These are phyloP conservation scores for Umbelopsis sp. DNA, from an alignment of 192 early-diverging fungal genomes.

Conservation along the genomic window DNA sequence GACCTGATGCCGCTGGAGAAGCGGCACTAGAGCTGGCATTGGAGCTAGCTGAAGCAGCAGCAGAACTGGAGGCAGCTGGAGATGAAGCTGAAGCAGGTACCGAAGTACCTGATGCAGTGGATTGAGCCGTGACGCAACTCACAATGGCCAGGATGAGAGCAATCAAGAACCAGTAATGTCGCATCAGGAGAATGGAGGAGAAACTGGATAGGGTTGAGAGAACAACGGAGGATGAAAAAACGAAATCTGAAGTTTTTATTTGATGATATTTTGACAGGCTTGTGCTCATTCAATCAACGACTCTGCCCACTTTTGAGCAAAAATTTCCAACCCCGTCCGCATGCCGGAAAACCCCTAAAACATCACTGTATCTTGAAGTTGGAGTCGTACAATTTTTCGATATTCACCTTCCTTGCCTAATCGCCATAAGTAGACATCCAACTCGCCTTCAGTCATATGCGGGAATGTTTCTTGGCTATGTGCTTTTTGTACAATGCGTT, in stretches of 20 bases:
- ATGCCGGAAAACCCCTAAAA: neutral
- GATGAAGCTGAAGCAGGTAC: neutral
- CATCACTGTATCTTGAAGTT: constrained; percentile 2
- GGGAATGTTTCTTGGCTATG: constrained; percentile 31
- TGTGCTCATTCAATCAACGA: no score
- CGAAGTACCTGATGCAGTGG: neutral
- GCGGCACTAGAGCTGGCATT: neutral
- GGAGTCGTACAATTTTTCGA: constrained; percentile 34
- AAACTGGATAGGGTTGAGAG: neutral
- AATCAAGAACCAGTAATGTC: neutral
- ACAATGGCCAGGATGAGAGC: neutral
- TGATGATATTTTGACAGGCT: neutral
- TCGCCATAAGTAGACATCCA: constrained; percentile 76
- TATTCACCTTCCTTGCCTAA: constrained; percentile 70
- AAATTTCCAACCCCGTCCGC: neutral
- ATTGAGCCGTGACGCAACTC: neutral
- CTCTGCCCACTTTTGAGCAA: no score
- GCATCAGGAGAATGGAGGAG: neutral
- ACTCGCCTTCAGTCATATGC: constrained; percentile 45
- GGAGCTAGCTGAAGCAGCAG: neutral
- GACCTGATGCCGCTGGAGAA: neutral
- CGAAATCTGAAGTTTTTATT: neutral
- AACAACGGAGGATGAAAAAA: neutral
- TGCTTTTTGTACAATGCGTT: constrained; percentile 52
- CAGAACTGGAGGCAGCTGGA: neutral